Evolutionary conservation across 371 early-diverging fungal genomes (phyloP).

Genomic region (Sporodiniella umbellata): DNA sequence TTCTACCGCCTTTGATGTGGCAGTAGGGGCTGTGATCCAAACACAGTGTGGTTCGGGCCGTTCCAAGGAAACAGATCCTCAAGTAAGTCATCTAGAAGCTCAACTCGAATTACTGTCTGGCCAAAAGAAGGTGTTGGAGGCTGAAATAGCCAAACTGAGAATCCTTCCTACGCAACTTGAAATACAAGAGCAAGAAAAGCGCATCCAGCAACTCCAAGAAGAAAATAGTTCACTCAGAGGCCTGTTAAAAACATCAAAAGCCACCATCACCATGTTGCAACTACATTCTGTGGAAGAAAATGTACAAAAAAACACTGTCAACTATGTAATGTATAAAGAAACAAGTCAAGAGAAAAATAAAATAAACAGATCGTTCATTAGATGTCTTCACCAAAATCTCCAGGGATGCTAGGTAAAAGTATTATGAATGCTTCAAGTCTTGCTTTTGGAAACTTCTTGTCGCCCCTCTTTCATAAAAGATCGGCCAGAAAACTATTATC

Average conservation of each 20-base stretch:
- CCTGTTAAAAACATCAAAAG: constrained; percentile 26
- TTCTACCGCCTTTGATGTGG: constrained; percentile 19
- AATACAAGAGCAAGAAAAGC: constrained; percentile 5
- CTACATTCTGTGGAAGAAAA: not conserved
- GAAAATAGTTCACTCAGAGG: constrained; percentile 25
- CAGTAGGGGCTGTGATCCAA: constrained; percentile 51
- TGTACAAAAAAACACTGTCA: not conserved
- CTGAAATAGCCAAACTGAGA: constrained; percentile 19
- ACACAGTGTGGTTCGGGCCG: constrained; percentile 71
- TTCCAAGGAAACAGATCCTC: constrained; percentile 51
- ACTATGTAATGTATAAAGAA: not conserved
- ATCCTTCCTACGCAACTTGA: constrained; percentile 17
- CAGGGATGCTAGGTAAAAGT: not conserved
- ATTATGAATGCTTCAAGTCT: not conserved
- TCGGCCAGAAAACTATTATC: not conserved
- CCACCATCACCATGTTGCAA: constrained; percentile 26
- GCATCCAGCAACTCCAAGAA: constrained; percentile 8
- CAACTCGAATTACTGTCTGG: constrained; percentile 14
- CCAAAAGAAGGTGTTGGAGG: constrained; percentile 19
- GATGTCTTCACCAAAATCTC: not conserved
- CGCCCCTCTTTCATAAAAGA: constrained; percentile 6
- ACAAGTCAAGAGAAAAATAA: not conserved
- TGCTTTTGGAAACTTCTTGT: constrained; percentile 3
- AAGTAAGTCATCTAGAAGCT: constrained; percentile 39
- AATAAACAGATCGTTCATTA: not conserved